A percentile compares a stretch with the other conserved stretches of the same genome.
These are phyloP conservation scores for Vitis rotundifolia DNA, from an alignment of 164 flowering plant species.

Conservation along the genomic window DNA sequence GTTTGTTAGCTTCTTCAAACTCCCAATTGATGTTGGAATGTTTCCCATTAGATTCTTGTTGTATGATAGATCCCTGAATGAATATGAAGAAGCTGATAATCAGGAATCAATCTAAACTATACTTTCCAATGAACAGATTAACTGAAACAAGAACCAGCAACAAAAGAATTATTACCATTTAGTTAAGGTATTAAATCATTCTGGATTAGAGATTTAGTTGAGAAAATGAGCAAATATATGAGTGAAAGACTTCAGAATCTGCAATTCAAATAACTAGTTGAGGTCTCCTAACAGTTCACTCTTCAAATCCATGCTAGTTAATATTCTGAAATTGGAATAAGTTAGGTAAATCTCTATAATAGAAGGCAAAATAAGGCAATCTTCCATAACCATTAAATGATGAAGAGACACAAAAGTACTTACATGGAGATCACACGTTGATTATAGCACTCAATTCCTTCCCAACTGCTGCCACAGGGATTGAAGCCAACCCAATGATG, in stretches of 20 bases:
- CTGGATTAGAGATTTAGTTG: background rate
- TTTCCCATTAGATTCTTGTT: constrained; percentile 51
- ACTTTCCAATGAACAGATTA: background rate
- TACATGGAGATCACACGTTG: constrained; percentile 45
- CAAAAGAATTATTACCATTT: too few species aligned
- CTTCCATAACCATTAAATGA: background rate
- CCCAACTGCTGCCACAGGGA: constrained; percentile 51
- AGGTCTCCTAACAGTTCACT: constrained; percentile 44
- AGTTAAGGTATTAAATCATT: background rate
- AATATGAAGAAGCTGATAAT: background rate
- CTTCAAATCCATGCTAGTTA: constrained; percentile 38
- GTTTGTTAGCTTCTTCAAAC: constrained; percentile 35
- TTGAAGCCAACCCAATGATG: constrained; percentile 39
- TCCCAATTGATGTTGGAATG: constrained; percentile 49
- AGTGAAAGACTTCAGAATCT: constrained; percentile 36
- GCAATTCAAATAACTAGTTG: constrained; percentile 34
- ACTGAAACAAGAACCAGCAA: too few species aligned
- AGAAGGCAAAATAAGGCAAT: background rate
- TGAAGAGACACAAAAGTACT: background rate
- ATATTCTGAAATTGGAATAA: constrained; percentile 26
- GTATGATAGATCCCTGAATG: constrained; percentile 53
- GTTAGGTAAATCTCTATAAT: background rate
- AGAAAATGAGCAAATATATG: background rate
- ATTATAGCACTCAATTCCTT: constrained; percentile 38
- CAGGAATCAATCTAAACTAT: background rate